phyloP scores from a whole-genome alignment of 1,284 basidiomycete genomes.

The Filobasidium uniguttulatum region DNA sequence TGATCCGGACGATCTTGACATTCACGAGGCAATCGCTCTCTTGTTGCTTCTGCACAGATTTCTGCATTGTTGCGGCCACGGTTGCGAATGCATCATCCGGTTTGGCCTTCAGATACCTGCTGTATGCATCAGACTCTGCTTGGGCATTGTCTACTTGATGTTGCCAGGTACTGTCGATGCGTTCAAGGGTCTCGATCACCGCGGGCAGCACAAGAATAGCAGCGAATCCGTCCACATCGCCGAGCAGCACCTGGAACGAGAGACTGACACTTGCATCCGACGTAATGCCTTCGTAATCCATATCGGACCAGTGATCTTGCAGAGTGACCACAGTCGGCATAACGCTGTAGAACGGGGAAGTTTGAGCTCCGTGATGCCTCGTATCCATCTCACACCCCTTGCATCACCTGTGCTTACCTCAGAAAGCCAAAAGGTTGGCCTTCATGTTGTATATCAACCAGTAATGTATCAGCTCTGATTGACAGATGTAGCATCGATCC shows the following conservation, averaged over 20 bases:
- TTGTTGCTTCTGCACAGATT: conserved; percentile 4
- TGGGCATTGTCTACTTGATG: conserved; percentile 9
- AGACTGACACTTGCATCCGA: conserved; percentile 48
- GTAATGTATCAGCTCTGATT: conserved; percentile 59
- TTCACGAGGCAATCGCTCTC: background rate
- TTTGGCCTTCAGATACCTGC: conserved; percentile 10
- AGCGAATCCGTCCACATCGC: conserved; percentile 53
- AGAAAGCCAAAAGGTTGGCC: conserved; percentile 11
- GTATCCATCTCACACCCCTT: background rate
- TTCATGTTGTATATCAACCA: conserved; percentile 41
- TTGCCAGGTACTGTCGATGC: conserved; percentile 14
- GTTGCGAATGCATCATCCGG: conserved; percentile 13
- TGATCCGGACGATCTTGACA: conserved; percentile 7
- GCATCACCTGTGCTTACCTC: conserved; percentile 1
- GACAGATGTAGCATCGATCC: conserved; percentile 54
- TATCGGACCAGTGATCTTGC: conserved; percentile 65
- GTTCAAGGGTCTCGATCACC: conserved; percentile 28
- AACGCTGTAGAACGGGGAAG: conserved; percentile 42
- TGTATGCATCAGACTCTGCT: conserved; percentile 10
- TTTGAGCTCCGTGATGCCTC: background rate
- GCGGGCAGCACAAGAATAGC: conserved; percentile 44
- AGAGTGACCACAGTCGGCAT: conserved; percentile 62
- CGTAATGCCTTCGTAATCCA: conserved; percentile 21
- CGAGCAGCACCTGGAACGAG: conserved; percentile 59
- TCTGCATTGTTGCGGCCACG: conserved; percentile 12